Evolutionary conservation across 148 eudicot genomes (phyloP), one percentile per base, ranked within the genome.

Genomic region (Nyssa sinensis): DNA sequence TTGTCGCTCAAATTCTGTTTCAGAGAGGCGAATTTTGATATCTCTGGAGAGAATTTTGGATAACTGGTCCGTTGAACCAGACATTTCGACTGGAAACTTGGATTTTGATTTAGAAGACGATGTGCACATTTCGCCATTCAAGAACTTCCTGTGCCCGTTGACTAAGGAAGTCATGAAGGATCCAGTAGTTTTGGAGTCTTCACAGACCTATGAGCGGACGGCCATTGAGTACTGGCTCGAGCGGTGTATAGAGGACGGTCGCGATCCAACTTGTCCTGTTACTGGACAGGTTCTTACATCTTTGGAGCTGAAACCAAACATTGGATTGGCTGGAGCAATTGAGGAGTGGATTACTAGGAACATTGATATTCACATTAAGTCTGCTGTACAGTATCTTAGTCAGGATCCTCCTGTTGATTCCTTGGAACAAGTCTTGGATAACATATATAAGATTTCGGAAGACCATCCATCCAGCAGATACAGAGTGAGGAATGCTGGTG

Each of bases 241-340:
- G 69, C 81, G 87, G 37, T 90, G 94, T 78, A 78, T 83, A 53
- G 88, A 88, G 70, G 91, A 88, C 63, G 87, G 88, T 29, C 87
- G 94, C 39, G 90, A 90, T 74, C 86, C 88, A 39, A 86, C 88
- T n/a, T 90, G 94, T 68, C 94, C 94, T n/a, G 90, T 88, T 51
- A 88, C 94, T 14, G 91, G 90, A 24, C 86, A 83, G 57, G 86
- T 88, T 23, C 83, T 90, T 27, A 81, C 61, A 32, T 84, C 91
- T 8, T 74, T 86, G 77, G 90, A 86, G 81, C 87, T 84, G 75
- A 88, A 88, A 68, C 87, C 86, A 1, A 90, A 88, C 67, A 86
- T 90, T 70, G 94, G 91, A 21, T 75, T 90, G 75, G 90, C 91
- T 35, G 91, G 91, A 44, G 90, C 94, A 4, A 90, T 90, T 74